Conservation (phyloP, 805 yeast species). For the Ogataea nitratoaversa region DNA sequence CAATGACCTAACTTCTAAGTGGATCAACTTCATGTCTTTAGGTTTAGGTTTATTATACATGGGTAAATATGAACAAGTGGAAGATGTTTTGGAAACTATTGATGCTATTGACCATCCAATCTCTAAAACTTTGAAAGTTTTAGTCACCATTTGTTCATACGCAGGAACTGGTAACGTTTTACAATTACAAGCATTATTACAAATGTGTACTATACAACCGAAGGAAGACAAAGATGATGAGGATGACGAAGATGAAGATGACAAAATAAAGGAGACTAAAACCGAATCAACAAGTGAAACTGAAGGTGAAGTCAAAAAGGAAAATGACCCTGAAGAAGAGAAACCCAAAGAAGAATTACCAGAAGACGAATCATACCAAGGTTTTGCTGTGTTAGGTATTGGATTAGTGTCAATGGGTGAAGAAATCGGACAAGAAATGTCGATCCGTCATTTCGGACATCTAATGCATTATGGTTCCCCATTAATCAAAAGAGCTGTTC, state of each 20-base stretch:
- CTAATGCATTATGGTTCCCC: slow-evolving; percentile 97
- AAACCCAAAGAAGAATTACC: slow-evolving; percentile 30
- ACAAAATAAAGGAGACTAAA: slow-evolving; percentile 39
- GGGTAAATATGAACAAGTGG: slow-evolving; percentile 92
- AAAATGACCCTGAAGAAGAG: slow-evolving; percentile 32
- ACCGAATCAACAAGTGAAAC: slow-evolving; percentile 43
- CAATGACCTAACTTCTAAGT: slow-evolving; percentile 72
- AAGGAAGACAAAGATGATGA: slow-evolving; percentile 53
- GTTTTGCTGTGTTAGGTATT: slow-evolving; percentile 90
- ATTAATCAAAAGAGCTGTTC: slow-evolving; percentile 87
- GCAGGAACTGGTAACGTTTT: slow-evolving; percentile 98
- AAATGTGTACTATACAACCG: slow-evolving; percentile 77
- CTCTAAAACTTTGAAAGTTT: slow-evolving; percentile 79
- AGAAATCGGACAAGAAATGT: slow-evolving; percentile 96
- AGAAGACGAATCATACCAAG: slow-evolving; percentile 62
- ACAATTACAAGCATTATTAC: slow-evolving; percentile 86
- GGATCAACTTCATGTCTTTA: slow-evolving; percentile 85
- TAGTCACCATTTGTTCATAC: slow-evolving; percentile 89
- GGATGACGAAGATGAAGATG: slow-evolving; percentile 49
- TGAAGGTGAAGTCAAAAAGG: slow-evolving; percentile 57
- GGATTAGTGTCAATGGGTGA: slow-evolving; percentile 97
- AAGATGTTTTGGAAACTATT: slow-evolving; percentile 89
- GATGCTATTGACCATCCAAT: slow-evolving; percentile 95
- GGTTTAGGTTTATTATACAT: slow-evolving; percentile 89
- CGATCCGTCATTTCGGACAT: slow-evolving; percentile 93